Conservation (phyloP, 169 alveolate species). For the Toxoplasma gondii region DNA sequence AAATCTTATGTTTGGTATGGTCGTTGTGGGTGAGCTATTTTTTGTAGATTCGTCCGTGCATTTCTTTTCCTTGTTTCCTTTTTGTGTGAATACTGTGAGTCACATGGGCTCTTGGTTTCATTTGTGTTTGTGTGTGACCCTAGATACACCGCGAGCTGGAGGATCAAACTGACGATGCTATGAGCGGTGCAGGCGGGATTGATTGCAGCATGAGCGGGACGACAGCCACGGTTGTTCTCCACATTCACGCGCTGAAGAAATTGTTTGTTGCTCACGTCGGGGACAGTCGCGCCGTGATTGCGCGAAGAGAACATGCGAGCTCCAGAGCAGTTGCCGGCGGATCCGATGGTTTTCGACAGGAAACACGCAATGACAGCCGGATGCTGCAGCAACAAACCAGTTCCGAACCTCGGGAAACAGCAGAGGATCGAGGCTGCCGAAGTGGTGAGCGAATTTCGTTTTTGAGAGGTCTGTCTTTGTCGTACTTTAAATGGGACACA, state of each 20-base stretch:
- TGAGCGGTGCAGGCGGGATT: not conserved
- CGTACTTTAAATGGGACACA: too few species aligned
- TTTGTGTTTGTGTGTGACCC: not conserved
- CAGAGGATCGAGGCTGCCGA: too few species aligned
- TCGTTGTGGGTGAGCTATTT: not conserved
- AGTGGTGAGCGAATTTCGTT: too few species aligned
- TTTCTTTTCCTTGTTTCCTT: not conserved
- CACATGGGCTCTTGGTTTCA: too few species aligned
- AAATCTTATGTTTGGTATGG: not conserved
- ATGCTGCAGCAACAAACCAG: too few species aligned
- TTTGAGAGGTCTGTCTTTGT: too few species aligned
- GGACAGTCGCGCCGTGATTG: constrained; percentile 74
- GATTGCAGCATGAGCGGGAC: constrained; percentile 69
- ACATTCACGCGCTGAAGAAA: constrained; percentile 10
- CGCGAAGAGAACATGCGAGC: not conserved
- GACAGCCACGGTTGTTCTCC: constrained; percentile 72
- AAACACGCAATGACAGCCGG: not conserved
- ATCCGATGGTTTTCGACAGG: not conserved
- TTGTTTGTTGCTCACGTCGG: constrained; percentile 74
- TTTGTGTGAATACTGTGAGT: not conserved
- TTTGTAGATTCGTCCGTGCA: not conserved
- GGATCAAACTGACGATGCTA: not conserved
- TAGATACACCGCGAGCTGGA: not conserved
- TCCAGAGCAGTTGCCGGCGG: not conserved
- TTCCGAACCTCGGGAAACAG: too few species aligned